These are phyloP conservation scores for Sporothrix globosa DNA, from an alignment of 2,329 filamentous ascomycete species.

Conservation along the genomic window DNA sequence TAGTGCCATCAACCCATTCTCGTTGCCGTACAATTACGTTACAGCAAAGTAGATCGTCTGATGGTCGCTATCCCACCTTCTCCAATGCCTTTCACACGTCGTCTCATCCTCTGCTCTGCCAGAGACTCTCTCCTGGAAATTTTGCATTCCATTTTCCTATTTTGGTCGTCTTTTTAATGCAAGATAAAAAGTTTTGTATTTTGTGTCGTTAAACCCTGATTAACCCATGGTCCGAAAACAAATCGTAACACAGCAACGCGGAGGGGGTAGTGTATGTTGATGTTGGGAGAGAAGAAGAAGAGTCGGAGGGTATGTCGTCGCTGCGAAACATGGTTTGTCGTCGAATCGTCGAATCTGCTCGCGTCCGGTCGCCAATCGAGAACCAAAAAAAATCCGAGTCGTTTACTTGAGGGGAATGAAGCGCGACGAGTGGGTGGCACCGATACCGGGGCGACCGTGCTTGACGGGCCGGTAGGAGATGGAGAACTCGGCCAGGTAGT, in stretches of 20 bases:
- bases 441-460: constrained; percentile 99
- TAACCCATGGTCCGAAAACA: constrained; percentile 26
- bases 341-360: neutral
- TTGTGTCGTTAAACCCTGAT: constrained; percentile 20
- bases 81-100: neutral
- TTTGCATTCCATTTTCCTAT: constrained; percentile 22
- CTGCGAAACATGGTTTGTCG: neutral
- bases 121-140: constrained; percentile 11
- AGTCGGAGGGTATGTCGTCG: neutral
- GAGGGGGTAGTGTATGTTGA: constrained; percentile 4
- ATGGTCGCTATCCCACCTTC: neutral
- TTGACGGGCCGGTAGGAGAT: constrained; percentile 99
- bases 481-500: constrained; percentile 99
- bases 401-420: constrained; percentile 99
- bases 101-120: neutral
- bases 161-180: constrained; percentile 7
- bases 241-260: constrained; percentile 15
- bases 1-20: neutral
- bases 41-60: neutral
- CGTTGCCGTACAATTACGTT: constrained; percentile 7
- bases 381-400: constrained; percentile 28
- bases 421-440: constrained; percentile 99
- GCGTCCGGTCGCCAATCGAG: neutral
- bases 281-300: neutral
- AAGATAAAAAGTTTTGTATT: constrained; percentile 9